Evolutionary conservation across 2,329 filamentous ascomycete genomes (phyloP).

Genomic region (Reticulascus tulasneorum): DNA sequence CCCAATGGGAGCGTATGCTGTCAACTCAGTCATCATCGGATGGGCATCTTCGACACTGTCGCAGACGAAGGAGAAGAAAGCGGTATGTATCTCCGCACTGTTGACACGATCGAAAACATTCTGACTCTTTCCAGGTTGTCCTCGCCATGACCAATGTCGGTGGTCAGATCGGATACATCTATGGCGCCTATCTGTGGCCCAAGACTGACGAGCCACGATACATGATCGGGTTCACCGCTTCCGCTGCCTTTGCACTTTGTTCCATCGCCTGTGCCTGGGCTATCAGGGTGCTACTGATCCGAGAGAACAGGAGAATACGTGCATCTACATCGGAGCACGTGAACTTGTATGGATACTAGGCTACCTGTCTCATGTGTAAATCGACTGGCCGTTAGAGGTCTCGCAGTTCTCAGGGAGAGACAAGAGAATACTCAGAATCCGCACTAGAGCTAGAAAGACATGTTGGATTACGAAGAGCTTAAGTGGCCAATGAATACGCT

Average conservation of each 20-base stretch:
- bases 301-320: conserved; percentile 36
- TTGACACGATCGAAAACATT: no score
- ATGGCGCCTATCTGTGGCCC: conserved; percentile 48
- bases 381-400: no score
- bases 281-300: conserved; percentile 34
- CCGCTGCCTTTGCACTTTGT: conserved; percentile 35
- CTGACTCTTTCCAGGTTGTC: conserved; percentile 20
- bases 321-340: conserved; percentile 26
- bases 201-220: conserved; percentile 40
- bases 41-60: conserved; percentile 40
- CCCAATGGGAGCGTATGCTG: conserved; percentile 37
- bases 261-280: conserved; percentile 37
- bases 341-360: conserved; percentile 34
- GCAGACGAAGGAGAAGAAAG: conserved; percentile 47
- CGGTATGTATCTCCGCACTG: conserved; percentile 21
- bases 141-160: conserved; percentile 46
- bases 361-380: no score
- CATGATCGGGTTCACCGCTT: conserved; percentile 39
- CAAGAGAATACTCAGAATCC: no score
- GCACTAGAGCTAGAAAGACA: no score
- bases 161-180: conserved; percentile 44
- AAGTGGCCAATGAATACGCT: no score
- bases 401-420: no score
- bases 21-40: conserved; percentile 43
- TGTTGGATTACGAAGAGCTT: no score